A percentile compares a stretch with the other conserved stretches of the same genome.
Conservation (phyloP, 140 eudicot genomes). For the Stevia rebaudiana region DNA sequence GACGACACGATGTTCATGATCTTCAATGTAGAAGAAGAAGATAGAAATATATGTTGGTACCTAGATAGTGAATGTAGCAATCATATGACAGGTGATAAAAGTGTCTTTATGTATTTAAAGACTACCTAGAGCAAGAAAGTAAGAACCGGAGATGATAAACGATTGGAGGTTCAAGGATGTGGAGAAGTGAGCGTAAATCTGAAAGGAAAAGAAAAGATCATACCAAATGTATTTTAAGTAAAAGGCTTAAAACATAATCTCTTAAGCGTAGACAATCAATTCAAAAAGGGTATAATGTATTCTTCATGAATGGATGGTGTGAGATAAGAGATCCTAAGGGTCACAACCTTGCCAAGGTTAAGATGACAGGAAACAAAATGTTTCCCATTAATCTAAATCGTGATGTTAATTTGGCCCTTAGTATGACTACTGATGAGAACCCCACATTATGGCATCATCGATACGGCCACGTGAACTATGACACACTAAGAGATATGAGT, state of each 20-base stretch:
- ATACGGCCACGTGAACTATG: neutral
- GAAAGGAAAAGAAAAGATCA: neutral
- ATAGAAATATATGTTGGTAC: neutral
- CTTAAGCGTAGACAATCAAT: neutral
- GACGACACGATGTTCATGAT: neutral
- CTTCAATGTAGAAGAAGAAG: neutral
- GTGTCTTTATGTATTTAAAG: neutral
- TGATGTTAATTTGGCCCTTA: accelerated
- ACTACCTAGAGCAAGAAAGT: neutral
- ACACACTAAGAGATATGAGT: neutral
- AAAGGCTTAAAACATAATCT: neutral
- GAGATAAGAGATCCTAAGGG: neutral
- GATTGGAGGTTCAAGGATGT: neutral
- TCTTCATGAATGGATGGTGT: neutral
- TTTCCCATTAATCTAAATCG: neutral
- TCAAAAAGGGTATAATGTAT: neutral
- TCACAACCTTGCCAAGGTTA: accelerated
- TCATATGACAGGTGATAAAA: neutral
- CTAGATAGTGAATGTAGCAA: neutral
- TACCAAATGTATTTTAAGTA: neutral
- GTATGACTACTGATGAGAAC: neutral
- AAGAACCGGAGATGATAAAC: neutral
- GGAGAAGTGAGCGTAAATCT: neutral
- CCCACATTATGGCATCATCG: neutral
- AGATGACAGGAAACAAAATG: neutral